Evolutionary conservation across 257 asterid species (phyloP).

Genomic region (Plectranthus barbatus): DNA sequence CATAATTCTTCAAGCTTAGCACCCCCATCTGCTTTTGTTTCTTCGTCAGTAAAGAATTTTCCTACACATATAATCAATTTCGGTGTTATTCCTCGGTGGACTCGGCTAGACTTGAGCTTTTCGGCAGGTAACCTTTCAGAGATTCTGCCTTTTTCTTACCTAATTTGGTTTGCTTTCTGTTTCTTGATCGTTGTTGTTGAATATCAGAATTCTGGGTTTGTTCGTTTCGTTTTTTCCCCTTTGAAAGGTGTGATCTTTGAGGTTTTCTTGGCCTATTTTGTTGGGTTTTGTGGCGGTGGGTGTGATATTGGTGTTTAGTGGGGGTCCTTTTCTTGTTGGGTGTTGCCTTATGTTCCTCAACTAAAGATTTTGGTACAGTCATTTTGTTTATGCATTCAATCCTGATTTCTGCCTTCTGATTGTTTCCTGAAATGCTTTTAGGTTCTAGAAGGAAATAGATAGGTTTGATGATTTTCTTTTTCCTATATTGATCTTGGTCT

Average conservation of each 20-base stretch:
- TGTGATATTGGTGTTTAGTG: slow-evolving; percentile 19
- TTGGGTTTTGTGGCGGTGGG: slow-evolving; percentile 20
- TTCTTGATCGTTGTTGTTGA: slow-evolving; percentile 22
- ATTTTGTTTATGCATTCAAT: slow-evolving; percentile 3
- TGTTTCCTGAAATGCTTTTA: neutral
- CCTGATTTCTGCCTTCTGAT: neutral
- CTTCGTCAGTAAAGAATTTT: slow-evolving; percentile 4
- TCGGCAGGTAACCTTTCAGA: slow-evolving; percentile 15
- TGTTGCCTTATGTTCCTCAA: slow-evolving; percentile 20
- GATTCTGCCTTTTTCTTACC: slow-evolving; percentile 1
- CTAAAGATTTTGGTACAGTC: slow-evolving; percentile 15
- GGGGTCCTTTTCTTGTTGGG: slow-evolving; percentile 18
- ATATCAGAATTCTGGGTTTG: neutral
- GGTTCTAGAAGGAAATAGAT: too few relatives aligned
- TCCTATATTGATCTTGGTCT: slow-evolving; percentile 1
- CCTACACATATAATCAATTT: neutral
- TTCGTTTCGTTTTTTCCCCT: neutral
- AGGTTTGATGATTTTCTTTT: neutral
- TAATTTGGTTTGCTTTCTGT: neutral
- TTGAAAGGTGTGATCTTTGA: slow-evolving; percentile 30
- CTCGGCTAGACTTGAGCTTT: slow-evolving; percentile 29
- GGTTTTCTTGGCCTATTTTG: slow-evolving; percentile 17
- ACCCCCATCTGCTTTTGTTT: slow-evolving; percentile 12
- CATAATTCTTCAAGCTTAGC: slow-evolving; percentile 8
- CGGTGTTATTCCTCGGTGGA: slow-evolving; percentile 24